Conservation (phyloP, 768 basidiomycete genomes). For the Symmetrospora coprosmae region DNA sequence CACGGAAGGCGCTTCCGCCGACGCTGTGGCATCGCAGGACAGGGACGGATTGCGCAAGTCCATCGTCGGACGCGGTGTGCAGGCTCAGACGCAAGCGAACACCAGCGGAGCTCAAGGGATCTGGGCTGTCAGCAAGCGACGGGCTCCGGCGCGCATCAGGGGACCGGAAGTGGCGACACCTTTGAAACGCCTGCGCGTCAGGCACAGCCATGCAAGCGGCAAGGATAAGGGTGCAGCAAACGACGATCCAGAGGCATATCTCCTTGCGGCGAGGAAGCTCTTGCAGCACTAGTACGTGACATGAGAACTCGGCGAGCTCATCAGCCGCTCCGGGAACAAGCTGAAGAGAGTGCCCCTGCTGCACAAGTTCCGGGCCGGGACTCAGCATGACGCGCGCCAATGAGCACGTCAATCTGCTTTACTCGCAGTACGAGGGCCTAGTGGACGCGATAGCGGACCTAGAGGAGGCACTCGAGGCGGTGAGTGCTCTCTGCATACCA, state of each 20-base stretch:
- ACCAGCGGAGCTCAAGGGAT: too few species aligned
- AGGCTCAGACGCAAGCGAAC: too few species aligned
- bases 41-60: too few species aligned
- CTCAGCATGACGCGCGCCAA: constrained; percentile 26
- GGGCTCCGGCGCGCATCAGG: constrained; percentile 19
- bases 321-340: background rate
- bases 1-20: too few species aligned
- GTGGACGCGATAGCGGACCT: constrained; percentile 23
- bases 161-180: constrained; percentile 12
- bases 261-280: constrained; percentile 27
- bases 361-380: background rate
- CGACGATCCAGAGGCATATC: constrained; percentile 21
- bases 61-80: too few species aligned
- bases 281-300: constrained; percentile 29
- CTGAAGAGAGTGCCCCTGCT: background rate
- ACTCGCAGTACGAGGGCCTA: constrained; percentile 27
- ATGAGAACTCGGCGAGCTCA: too few species aligned
- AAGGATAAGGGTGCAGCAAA: background rate
- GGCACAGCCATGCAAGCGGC: background rate
- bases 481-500: too few species aligned
- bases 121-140: constrained; percentile 23
- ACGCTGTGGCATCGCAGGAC: too few species aligned
- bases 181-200: constrained; percentile 7
- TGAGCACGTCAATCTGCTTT: constrained; percentile 27
- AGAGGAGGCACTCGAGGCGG: constrained; percentile 25